A percentile compares a stretch with the other conserved stretches of the same genome.
Evolutionary conservation across 2,329 filamentous ascomycete species (phyloP).

Genomic region (Pseudocercospora cruenta): DNA sequence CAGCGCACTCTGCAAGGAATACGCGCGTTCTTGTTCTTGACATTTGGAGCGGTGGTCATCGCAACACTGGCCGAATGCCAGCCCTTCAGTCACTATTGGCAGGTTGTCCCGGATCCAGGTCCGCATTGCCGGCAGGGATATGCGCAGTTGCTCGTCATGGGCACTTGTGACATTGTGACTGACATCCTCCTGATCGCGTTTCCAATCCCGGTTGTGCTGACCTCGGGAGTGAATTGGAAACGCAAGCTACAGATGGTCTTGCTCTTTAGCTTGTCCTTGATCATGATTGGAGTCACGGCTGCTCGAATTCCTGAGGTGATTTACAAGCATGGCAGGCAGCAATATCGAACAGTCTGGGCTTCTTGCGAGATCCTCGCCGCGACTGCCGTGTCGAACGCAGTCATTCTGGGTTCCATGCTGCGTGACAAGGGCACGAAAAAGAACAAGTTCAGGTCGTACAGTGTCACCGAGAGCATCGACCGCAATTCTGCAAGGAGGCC

Average conservation of each 20-base stretch:
- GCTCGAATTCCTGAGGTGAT: constrained; percentile 84
- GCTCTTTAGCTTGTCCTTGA: constrained; percentile 82
- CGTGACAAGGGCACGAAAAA: constrained; percentile 90
- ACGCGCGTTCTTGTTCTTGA: constrained; percentile 73
- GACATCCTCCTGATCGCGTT: constrained; percentile 86
- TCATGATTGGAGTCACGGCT: constrained; percentile 76
- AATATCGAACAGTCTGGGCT: constrained; percentile 84
- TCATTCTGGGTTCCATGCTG: constrained; percentile 91
- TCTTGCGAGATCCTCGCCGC: constrained; percentile 90
- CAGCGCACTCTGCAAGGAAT: constrained; percentile 72
- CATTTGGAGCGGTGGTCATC: constrained; percentile 79
- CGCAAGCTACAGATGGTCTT: constrained; percentile 78
- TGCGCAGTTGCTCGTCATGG: constrained; percentile 86
- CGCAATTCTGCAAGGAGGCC: constrained; percentile 63
- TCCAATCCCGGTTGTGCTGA: constrained; percentile 84
- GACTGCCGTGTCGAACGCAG: constrained; percentile 80
- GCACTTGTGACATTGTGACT: constrained; percentile 83
- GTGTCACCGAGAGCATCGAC: constrained; percentile 55
- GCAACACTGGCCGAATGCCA: constrained; percentile 82
- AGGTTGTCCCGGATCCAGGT: constrained; percentile 74
- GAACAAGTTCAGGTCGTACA: constrained; percentile 70
- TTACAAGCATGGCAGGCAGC: constrained; percentile 70
- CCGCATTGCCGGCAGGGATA: constrained; percentile 84
- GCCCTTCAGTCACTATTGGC: constrained; percentile 61
- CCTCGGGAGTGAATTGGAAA: constrained; percentile 73